A percentile compares a stretch with the other conserved stretches of the same genome.
phyloP scores from a whole-genome alignment of 495 filamentous ascomycete species.

The Aspergillus coremiiformis region DNA sequence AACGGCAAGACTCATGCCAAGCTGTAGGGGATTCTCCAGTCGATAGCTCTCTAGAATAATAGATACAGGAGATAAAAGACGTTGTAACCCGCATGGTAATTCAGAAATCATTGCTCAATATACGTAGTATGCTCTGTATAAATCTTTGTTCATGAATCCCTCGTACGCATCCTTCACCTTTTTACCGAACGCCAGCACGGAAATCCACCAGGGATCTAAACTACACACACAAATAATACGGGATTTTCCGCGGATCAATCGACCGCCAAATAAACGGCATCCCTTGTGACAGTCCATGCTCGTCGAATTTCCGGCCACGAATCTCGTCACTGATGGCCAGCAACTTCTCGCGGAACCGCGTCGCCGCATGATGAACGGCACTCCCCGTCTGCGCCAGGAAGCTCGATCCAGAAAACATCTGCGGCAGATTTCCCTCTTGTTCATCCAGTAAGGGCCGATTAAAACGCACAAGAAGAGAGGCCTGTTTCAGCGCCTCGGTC shows the following conservation, averaged over 20 bases:
- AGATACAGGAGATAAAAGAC: too few species aligned
- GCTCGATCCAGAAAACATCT: not conserved
- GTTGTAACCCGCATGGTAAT: too few species aligned
- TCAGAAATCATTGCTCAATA: too few species aligned
- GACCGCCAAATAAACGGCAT: constrained; percentile 5
- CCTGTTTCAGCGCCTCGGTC: constrained; percentile 1
- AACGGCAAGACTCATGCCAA: too few species aligned
- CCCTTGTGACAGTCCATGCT: not conserved
- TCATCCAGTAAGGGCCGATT: not conserved
- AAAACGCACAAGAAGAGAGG: not conserved
- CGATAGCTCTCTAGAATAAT: too few species aligned
- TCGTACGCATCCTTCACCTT: too few species aligned
- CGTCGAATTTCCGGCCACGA: not conserved
- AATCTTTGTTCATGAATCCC: too few species aligned
- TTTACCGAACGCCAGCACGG: too few species aligned
- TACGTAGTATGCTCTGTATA: too few species aligned
- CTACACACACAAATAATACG: constrained; percentile 3
- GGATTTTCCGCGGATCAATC: constrained; percentile 2
- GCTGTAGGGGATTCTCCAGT: too few species aligned
- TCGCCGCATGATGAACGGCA: not conserved
- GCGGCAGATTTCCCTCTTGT: not conserved
- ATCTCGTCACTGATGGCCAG: not conserved
- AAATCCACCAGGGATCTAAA: not conserved
- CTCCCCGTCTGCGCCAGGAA: not conserved
- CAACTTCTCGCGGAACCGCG: not conserved